A percentile compares a stretch with the other conserved stretches of the same genome.
These are phyloP conservation scores for Kwoniella sp. DNA, from an alignment of 768 basidiomycete species.

Conservation along the genomic window DNA sequence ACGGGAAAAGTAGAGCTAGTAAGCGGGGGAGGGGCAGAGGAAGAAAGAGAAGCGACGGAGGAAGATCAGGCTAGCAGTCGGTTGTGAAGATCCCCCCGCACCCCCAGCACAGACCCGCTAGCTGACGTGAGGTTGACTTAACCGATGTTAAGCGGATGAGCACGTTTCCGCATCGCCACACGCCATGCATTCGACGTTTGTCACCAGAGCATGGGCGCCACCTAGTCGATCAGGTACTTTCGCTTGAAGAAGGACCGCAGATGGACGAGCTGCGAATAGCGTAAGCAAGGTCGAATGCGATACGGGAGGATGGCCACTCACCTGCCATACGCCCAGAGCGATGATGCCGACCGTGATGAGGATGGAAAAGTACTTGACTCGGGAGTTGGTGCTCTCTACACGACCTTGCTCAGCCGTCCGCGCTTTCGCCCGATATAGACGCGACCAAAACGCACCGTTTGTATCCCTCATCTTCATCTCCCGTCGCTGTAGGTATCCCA, in stretches of 20 bases:
- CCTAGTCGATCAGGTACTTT: conserved; percentile 54
- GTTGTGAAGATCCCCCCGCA: no score
- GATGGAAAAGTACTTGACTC: conserved; percentile 90
- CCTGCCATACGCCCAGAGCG: conserved; percentile 82
- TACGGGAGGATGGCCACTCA: conserved; percentile 15
- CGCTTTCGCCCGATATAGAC: not conserved
- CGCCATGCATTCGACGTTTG: no score
- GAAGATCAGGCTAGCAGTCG: no score
- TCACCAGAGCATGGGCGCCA: no score
- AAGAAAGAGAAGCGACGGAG: no score
- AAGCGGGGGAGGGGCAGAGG: no score
- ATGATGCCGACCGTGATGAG: conserved; percentile 75
- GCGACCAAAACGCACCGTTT: conserved; percentile 63
- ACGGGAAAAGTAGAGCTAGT: no score
- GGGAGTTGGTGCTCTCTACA: conserved; percentile 80
- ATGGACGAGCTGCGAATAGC: conserved; percentile 63
- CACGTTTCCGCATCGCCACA: no score
- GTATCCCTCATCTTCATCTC: conserved; percentile 83
- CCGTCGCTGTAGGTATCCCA: conserved; percentile 83
- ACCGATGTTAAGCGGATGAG: no score
- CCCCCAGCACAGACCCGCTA: no score
- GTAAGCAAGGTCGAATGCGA: not conserved
- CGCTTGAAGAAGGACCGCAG: conserved; percentile 91
- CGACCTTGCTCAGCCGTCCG: not conserved
- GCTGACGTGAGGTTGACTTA: no score